These are phyloP conservation scores for Escallonia rubra DNA, from an alignment of 129 eudicot genomes.

Conservation along the genomic window DNA sequence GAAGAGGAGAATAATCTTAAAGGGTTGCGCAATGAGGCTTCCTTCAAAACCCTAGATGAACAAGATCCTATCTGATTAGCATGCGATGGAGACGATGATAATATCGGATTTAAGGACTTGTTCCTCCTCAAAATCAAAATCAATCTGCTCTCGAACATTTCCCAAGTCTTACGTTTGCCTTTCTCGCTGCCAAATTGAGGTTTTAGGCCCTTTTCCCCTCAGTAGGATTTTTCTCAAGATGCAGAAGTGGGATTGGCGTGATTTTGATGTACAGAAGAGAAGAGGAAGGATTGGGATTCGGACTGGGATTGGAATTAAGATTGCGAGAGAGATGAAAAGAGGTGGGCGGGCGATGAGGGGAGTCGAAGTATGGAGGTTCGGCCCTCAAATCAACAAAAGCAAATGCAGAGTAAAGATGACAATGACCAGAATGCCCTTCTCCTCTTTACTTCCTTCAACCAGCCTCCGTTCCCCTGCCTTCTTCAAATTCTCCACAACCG, in stretches of 20 bases:
- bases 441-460: too few relatives aligned
- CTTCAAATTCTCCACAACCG: too few relatives aligned
- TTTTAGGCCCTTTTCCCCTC: too few relatives aligned
- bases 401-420: too few relatives aligned
- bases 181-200: too few relatives aligned
- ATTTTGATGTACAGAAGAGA: conserved; percentile 13
- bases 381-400: too few relatives aligned
- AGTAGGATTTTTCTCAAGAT: conserved; percentile 12
- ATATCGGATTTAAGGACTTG: conserved; percentile 24
- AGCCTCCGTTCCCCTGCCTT: too few relatives aligned
- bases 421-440: too few relatives aligned
- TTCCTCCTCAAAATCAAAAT: conserved; percentile 36
- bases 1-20: conserved; percentile 22
- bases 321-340: conserved; percentile 20
- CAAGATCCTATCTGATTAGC: conserved; percentile 15
- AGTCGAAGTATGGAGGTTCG: neutral
- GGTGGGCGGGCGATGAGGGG: too few relatives aligned
- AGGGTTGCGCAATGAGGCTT: conserved; percentile 10
- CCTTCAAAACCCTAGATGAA: conserved; percentile 9
- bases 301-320: conserved; percentile 6
- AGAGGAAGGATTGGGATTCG: neutral
- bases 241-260: conserved; percentile 23
- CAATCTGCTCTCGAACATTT: conserved; percentile 59
- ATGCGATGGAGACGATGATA: conserved; percentile 14
- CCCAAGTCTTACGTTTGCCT: too few relatives aligned